Base-by-base conservation (phyloP, 1,139 yeast species). In the Geotrichum carabidarum region DNA sequence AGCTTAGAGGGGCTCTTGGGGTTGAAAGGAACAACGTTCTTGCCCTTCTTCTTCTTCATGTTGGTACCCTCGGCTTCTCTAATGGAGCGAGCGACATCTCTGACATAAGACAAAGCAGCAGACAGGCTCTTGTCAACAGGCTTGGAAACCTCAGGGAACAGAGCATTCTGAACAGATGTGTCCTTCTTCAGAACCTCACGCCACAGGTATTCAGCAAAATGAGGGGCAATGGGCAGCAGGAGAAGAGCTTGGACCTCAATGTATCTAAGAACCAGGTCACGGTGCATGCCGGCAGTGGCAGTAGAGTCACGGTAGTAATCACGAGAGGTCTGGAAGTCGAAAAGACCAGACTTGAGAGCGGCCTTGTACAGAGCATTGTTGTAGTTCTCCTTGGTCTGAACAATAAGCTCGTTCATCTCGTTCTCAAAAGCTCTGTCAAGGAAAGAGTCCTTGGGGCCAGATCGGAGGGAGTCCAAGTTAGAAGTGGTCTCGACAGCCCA, bases 161-260 rank as follows among this genome's bases (percentile, higher is more conserved):
- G 67, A 35, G 94, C 86, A 61, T 75, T 75, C 69, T 91, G 96
- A 51, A 90, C 82, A 47, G 91, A 78, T 1, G 58, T 58, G 44
- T 57, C 51, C 57, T 81, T 73, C 50, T 83, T 82, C 60, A 94
- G 77, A 50, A 90, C 78, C 62, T 91, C 98, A 68, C 85, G 80
- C 80, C 89, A 90, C 58, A 93, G 75, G 73, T 82, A 88, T 65
- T 93, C 99, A 61, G 95, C 83, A 72, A 93, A 90, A 72, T 93
- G 99, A 50, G 99, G 98, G 51, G 98, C 95, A 66, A 93, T 78
- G 59, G 99, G 99, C 8, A 95, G 84, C 64, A 93, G 74, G 69
- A 93, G 74, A 64, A 93, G 79, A 12, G 84, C 86, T 75, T 93
- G 99, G 48, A 80, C 74, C 72, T 89, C 95, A 64, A 94, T 87